Conservation (phyloP, 2,329 filamentous ascomycete genomes). For the Pseudodiploospora longispora region DNA sequence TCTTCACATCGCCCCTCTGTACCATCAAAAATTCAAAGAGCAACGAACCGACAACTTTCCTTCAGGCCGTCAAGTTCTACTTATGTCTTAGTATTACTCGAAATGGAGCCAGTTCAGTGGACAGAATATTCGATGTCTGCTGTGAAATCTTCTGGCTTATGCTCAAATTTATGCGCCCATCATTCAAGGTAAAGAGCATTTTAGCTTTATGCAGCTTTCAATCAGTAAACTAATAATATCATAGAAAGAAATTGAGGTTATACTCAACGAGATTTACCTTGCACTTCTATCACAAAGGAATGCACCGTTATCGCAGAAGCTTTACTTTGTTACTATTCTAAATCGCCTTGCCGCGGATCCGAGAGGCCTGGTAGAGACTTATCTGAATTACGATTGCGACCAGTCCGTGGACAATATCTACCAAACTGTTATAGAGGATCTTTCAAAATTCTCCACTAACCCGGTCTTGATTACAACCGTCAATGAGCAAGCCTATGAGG, state of each 20-base stretch:
- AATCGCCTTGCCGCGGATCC: conserved; percentile 80
- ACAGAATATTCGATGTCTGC: conserved; percentile 87
- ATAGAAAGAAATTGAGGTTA: conserved; percentile 94
- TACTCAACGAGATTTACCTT: conserved; percentile 94
- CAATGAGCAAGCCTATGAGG: conserved; percentile 82
- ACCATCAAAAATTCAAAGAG: conserved; percentile 87
- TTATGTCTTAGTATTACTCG: conserved; percentile 89
- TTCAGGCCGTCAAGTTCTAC: conserved; percentile 95
- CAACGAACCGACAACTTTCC: conserved; percentile 80
- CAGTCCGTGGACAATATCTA: conserved; percentile 95
- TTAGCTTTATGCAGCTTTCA: not conserved
- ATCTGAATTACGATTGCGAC: conserved; percentile 98
- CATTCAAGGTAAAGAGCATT: conserved; percentile 66
- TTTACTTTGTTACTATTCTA: conserved; percentile 81
- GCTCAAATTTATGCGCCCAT: conserved; percentile 84
- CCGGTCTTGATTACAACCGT: conserved; percentile 66
- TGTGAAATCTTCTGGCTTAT: conserved; percentile 98
- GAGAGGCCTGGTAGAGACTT: conserved; percentile 83
- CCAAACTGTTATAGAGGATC: conserved; percentile 86
- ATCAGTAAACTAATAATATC: conserved; percentile 16
- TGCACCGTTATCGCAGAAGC: conserved; percentile 82
- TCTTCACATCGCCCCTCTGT: conserved; percentile 86
- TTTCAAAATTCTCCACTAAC: conserved; percentile 77
- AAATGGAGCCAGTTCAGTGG: conserved; percentile 89
- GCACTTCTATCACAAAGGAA: conserved; percentile 82